Base-by-base conservation (phyloP, 164 flowering plant genomes). In the Magnolia sinica region DNA sequence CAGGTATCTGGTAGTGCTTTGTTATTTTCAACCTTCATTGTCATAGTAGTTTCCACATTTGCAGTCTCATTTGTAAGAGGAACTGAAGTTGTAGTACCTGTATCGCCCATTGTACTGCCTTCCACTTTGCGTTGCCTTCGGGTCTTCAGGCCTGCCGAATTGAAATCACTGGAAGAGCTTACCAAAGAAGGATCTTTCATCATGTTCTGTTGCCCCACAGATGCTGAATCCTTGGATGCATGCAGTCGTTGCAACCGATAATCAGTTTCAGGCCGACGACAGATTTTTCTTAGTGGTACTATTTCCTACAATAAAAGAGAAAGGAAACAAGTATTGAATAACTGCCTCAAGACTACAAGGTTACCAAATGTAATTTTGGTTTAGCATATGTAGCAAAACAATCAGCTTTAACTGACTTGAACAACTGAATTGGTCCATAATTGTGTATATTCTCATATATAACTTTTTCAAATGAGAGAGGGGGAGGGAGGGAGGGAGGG, bases 251-350 rank as follows among this genome's bases (percentile, higher is more conserved):
- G 96, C 88, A 95, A 76, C 79, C 98, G 85, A 76, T 91, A 85
- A 84, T 95, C 96, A 75, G 98, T 93, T 81, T 95, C 98, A 18
- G 98, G 98, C 77, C 98, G 88, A 64, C 98, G 97, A 72, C 98
- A 95, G 24, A 95, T 84, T 87, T 95, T 95, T 78, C 90, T 84
- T 64, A 95, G 82, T 1, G 91, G 98, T 74, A 93, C 98, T 73
- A 95, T 91, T 86, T 95, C 98, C 98, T 95, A 82, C 29, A 61
- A 23, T 8, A 18, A 52, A 27, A 51, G 19, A 5, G 24, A 50
- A 51, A 5, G 24, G 23, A 51, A 75, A 68, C 45, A 37, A 37
- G 45, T 37, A 37, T 37, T 37, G 45, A 37, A 37, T 37, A 37
- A 37, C 45, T 37, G 45, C 64, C 64, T 13, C 64, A 13, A 59